These are phyloP conservation scores for Botrytis paeoniae DNA, from an alignment of 2,329 filamentous ascomycete species.

Conservation along the genomic window DNA sequence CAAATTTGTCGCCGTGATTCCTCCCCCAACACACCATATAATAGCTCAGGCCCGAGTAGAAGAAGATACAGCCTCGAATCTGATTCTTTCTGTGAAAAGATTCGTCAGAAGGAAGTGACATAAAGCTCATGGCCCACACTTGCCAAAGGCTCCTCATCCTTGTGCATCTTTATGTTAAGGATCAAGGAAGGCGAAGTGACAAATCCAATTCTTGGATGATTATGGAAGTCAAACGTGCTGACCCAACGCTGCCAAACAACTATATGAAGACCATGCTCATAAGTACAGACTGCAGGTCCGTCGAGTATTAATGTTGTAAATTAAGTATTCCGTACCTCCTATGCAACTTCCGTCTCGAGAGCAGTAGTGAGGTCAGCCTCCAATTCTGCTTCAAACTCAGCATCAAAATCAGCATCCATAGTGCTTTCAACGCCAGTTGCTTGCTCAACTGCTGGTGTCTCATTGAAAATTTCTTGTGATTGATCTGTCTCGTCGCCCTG, in stretches of 20 bases:
- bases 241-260: neutral
- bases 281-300: neutral
- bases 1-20: neutral
- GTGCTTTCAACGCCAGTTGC: neutral
- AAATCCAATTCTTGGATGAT: neutral
- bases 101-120: neutral
- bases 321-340: neutral
- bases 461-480: constrained; percentile 1
- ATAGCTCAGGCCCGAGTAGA: neutral
- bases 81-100: neutral
- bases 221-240: neutral
- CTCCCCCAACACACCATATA: neutral
- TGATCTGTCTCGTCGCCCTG: neutral
- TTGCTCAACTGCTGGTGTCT: neutral
- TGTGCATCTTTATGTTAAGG: neutral
- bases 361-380: constrained; percentile 5
- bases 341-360: neutral
- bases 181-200: neutral
- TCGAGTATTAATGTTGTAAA: neutral
- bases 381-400: constrained; percentile 3
- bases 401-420: neutral
- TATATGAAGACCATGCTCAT: neutral
- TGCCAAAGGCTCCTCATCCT: neutral
- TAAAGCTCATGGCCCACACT: neutral
- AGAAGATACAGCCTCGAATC: neutral